A percentile compares a stretch with the other conserved stretches of the same genome.
phyloP scores from a whole-genome alignment of 345 rosid species.

The Citrus sinensis region DVS_A1.0 CM039165.1:38314001-38314500 shows the following conservation, averaged over 20 bases:
- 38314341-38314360: slow-evolving; percentile 29
- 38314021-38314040: slow-evolving; percentile 13
- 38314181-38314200: too few relatives aligned
- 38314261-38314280: neutral
- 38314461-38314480: slow-evolving; percentile 19
- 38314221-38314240: neutral
- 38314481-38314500: slow-evolving; percentile 30
- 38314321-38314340: slow-evolving; percentile 18
- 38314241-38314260: neutral
- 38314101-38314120: slow-evolving; percentile 39
- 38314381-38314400: slow-evolving; percentile 36
- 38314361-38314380: slow-evolving; percentile 28
- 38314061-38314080: slow-evolving; percentile 32
- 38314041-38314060: slow-evolving; percentile 25
- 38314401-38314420: slow-evolving; percentile 5
- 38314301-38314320: slow-evolving; percentile 25
- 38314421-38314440: slow-evolving; percentile 23
- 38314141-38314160: slow-evolving; percentile 20
- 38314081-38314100: slow-evolving; percentile 20
- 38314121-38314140: slow-evolving; percentile 40
- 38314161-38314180: neutral
- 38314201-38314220: too few relatives aligned
- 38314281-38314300: slow-evolving; percentile 23
- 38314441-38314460: slow-evolving; percentile 22
- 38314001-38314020: slow-evolving; percentile 30